Percentiles rank a stretch among this genome's conserved stretches.
phyloP scores from a whole-genome alignment of 2,329 filamentous ascomycete genomes.

The Didymella keratinophila region DNA sequence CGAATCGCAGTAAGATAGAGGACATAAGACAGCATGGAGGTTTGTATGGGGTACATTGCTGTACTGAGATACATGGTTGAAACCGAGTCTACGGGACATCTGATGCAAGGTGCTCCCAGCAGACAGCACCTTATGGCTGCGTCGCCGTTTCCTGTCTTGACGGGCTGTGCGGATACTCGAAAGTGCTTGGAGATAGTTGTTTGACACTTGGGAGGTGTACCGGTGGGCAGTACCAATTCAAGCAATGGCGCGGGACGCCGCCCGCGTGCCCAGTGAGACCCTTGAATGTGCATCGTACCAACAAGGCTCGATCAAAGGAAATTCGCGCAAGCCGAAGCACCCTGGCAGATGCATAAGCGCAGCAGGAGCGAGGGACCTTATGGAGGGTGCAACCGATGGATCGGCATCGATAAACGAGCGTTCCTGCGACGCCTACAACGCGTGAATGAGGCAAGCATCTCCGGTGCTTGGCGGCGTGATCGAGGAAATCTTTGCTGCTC shows the following conservation, averaged over 20 bases:
- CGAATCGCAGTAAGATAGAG: no score
- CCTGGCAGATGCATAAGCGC: constrained; percentile 3
- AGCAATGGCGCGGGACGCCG: neutral
- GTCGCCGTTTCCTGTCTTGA: no score
- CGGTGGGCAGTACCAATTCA: no score
- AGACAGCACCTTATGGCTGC: no score
- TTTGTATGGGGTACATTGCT: no score
- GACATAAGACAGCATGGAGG: no score
- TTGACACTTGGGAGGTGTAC: no score
- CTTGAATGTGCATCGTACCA: constrained; percentile 27
- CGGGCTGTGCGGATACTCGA: no score
- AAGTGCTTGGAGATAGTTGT: no score
- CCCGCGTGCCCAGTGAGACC: constrained; percentile 3
- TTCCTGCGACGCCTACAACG: constrained; percentile 8
- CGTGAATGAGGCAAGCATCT: constrained; percentile 16
- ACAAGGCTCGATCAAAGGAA: constrained; percentile 7
- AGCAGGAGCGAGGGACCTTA: neutral
- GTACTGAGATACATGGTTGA: no score
- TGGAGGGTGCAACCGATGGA: constrained; percentile 12
- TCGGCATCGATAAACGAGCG: constrained; percentile 11
- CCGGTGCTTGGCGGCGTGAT: constrained; percentile 12
- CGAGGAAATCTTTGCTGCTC: constrained; percentile 6
- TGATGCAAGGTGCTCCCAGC: no score
- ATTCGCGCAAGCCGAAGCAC: constrained; percentile 6
- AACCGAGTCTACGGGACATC: no score